Evolutionary conservation across 352 stramenopile genomes (phyloP), one percentile per base, ranked within the genome.

Genomic region (Halophytophthora batemanensis): DNA sequence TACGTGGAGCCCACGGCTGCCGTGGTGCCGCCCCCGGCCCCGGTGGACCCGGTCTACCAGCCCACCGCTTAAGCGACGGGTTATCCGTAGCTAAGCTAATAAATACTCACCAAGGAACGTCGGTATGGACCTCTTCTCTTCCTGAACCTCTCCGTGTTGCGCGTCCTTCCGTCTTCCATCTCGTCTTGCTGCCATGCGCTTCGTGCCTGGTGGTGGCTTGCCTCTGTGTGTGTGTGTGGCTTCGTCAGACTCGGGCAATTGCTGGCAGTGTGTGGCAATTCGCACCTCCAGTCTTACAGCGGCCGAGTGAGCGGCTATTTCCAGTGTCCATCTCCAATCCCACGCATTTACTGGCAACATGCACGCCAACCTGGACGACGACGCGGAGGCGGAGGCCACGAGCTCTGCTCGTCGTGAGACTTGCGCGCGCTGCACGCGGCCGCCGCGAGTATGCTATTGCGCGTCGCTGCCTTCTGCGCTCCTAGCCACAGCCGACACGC

Each of bases 1-100:
- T 94, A 91, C 71, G 79, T 90, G 39, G 83, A 90, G 64, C 83
- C 82, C 36, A 77, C 69, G 48, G 58, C 71, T 29, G 66, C 66
- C 50, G 67, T 82, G 22, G 71, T 86, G 47, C 71, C 69, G 8
- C 53, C 66, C 50, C 56, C 61, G n/a, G 61, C 59, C 35, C 54
- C 61, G 13, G 68, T 77, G 40, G 68, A 77, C 19, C 65, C 71
- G 10, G 57, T 66, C 44, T 84, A 61, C 69, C 72, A 83, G 66
- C 39, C 64, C 41, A 80, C 64, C 47, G 72, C 73, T 66, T 84
- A 81, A 81, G 61, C 49, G 43, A 38, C 52, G 46, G 45, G 45
- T 56, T 54, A 8, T 31, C 36, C 7, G 48, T 36, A 11, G 41
- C 34, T 56, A 44, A 42, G 62, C 59, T 66, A 66, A 66, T 65